These are phyloP conservation scores for Amyloporia xantha DNA, from an alignment of 768 basidiomycete genomes.

Conservation along the genomic window DNA sequence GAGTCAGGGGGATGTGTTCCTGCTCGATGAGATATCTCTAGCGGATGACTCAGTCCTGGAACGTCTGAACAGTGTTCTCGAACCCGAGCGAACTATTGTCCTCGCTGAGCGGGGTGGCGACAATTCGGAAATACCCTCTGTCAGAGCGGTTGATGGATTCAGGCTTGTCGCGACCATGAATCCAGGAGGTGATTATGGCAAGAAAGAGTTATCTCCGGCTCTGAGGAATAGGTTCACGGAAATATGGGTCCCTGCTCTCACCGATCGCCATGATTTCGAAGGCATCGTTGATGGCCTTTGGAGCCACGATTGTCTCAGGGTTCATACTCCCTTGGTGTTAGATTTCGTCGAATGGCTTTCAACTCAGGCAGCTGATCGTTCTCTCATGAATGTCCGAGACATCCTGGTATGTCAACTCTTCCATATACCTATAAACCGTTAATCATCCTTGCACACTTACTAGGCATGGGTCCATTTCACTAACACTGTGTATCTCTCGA, in stretches of 20 bases:
- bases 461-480: constrained; percentile 93
- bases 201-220: constrained; percentile 97
- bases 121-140: constrained; percentile 55
- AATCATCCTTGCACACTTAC: too few relatives aligned
- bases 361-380: constrained; percentile 47
- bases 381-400: constrained; percentile 77
- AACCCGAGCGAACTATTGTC: constrained; percentile 80
- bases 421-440: too few relatives aligned
- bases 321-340: constrained; percentile 57
- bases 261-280: constrained; percentile 63
- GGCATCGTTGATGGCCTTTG: constrained; percentile 73
- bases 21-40: constrained; percentile 94
- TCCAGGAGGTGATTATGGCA: constrained; percentile 97
- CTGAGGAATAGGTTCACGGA: constrained; percentile 97
- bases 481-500: constrained; percentile 45
- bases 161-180: constrained; percentile 98
- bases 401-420: constrained; percentile 56
- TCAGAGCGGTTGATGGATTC: constrained; percentile 65
- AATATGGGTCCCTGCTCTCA: constrained; percentile 92
- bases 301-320: constrained; percentile 44
- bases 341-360: constrained; percentile 82
- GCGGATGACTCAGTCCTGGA: constrained; percentile 98
- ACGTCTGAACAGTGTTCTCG: constrained; percentile 94
- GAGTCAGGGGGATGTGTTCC: constrained; percentile 74
- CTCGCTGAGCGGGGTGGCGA: constrained; percentile 89